Evolutionary conservation across 2,329 filamentous ascomycete genomes (phyloP).

Genomic region (Curvularia spicifera): DNA sequence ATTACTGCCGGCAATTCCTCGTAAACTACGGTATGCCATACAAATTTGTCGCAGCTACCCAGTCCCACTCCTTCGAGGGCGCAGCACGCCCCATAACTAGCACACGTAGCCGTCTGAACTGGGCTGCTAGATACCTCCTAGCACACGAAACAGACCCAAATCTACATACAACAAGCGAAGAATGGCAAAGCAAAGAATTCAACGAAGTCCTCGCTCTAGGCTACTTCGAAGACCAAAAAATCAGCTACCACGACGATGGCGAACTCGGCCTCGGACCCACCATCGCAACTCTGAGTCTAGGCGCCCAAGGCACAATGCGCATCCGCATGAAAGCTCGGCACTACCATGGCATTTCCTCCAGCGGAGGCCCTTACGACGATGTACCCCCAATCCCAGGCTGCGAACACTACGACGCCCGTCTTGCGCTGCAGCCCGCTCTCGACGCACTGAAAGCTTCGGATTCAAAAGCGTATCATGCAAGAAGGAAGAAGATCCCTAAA

Average conservation of each 20-base stretch:
- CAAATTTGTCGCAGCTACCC: constrained; percentile 66
- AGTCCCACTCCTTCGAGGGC: constrained; percentile 30
- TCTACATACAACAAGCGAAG: constrained; percentile 10
- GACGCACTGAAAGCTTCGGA: constrained; percentile 24
- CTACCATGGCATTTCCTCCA: constrained; percentile 45
- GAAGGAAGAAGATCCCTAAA: constrained; percentile 44
- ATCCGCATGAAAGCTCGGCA: constrained; percentile 64
- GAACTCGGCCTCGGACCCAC: constrained; percentile 67
- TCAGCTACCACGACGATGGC: constrained; percentile 71
- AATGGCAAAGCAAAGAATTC: constrained; percentile 53
- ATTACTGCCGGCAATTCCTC: constrained; percentile 60
- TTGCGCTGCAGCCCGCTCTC: constrained; percentile 40
- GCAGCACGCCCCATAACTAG: constrained; percentile 55
- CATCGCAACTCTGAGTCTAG: constrained; percentile 65
- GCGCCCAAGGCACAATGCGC: constrained; percentile 64
- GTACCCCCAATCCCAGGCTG: constrained; percentile 40
- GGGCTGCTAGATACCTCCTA: constrained; percentile 59
- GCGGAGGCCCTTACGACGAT: constrained; percentile 43
- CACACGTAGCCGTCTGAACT: constrained; percentile 61
- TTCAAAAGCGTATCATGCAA: constrained; percentile 30
- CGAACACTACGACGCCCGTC: constrained; percentile 44
- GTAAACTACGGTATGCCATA: constrained; percentile 69
- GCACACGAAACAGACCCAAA: constrained; percentile 26
- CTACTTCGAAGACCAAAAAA: constrained; percentile 66
- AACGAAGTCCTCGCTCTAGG: constrained; percentile 69